Percentiles rank a stretch among this genome's conserved stretches.
These are phyloP conservation scores for Elsinoe necatrix DNA, from an alignment of 2,329 filamentous ascomycete genomes.

Conservation along the genomic window DNA sequence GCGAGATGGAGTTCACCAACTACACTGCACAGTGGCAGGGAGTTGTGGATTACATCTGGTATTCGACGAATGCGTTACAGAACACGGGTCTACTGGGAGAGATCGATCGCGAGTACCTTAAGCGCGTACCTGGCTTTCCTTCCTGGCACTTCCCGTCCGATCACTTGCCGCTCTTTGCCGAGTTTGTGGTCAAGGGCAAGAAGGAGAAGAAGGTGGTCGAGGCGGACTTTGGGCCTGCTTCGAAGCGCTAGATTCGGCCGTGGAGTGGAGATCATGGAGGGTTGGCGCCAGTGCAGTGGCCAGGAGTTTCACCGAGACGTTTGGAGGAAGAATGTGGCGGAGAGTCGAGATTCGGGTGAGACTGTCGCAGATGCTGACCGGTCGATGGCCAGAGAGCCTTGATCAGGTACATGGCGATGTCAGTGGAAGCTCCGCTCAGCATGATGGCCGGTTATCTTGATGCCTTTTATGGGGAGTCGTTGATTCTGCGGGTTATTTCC, in stretches of 20 bases:
- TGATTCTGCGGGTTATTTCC: slow-evolving; percentile 12
- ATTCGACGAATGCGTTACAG: slow-evolving; percentile 80
- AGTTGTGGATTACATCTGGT: slow-evolving; percentile 97
- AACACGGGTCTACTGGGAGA: slow-evolving; percentile 77
- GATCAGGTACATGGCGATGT: not conserved
- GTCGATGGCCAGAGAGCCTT: not conserved
- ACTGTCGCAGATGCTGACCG: not conserved
- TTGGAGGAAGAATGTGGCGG: not conserved
- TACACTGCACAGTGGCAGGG: slow-evolving; percentile 91
- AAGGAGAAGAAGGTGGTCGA: slow-evolving; percentile 51
- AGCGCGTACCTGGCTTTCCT: slow-evolving; percentile 81
- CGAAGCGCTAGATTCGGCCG: slow-evolving; percentile 9
- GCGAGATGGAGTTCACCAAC: slow-evolving; percentile 88
- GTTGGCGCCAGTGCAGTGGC: not conserved
- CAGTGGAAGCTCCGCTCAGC: slow-evolving; percentile 1
- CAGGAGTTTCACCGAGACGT: no score
- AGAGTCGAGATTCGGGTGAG: not conserved
- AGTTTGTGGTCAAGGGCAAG: slow-evolving; percentile 80
- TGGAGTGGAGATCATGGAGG: no score
- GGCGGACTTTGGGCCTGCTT: slow-evolving; percentile 28
- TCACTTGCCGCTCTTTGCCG: slow-evolving; percentile 79
- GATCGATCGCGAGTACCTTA: slow-evolving; percentile 76
- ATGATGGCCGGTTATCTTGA: not conserved
- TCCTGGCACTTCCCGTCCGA: slow-evolving; percentile 93
- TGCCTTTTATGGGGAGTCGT: slow-evolving; percentile 11